Evolutionary conservation across 2,329 filamentous ascomycete species (phyloP), one percentile per base, ranked within the genome.

Genomic region (Amylocarpus encephaloides): DNA sequence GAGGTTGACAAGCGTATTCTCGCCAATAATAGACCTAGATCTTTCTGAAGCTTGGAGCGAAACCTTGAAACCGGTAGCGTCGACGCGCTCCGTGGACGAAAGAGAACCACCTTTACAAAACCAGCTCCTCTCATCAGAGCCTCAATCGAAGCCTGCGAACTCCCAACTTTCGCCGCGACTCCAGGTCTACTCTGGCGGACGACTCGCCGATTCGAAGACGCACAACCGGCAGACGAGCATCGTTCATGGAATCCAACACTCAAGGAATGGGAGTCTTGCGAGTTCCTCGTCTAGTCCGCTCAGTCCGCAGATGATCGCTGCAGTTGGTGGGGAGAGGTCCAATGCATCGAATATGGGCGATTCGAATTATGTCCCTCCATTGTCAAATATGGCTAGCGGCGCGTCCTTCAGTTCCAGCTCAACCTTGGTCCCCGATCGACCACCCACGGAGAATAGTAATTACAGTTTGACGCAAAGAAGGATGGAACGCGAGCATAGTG

Each of bases 191-290:
- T 55, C 26, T 35, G 34, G 19, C 56, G 50, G 60, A 73, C 77
- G 22, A 58, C 64, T 73, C n/a, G 68, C 75, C 52, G 80, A 83
- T 58, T 73, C 71, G 43, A 83, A 82, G 64, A 68, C 59, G 70
- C 74, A 98, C 68, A 90, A 97, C 70, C 85, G 93, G 49, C 90
- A 98, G 72, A 95, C 92, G 0, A 97, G 92, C 43, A 96, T 97
- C 61, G 91, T 97, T 50, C 88, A 97, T 80, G 92, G 93, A 63
- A 84, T 95, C 59, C 91, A 95, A 68, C 93, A 98, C 70, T 86
- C 79, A 62, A 77, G 92, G 70, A 95, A 94, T 77, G 86, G 90
- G 61, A 96, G 91, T 71, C 82, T 86, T 64, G 82, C 83, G 57
- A 90, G 88, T 66, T 82, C 86, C 50, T 80, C 85, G 33, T 85